Percentiles rank a stretch among this genome's conserved stretches.
Evolutionary conservation across 148 eudicot genomes (phyloP).

Genomic region (Rhododendron henanense): DNA sequence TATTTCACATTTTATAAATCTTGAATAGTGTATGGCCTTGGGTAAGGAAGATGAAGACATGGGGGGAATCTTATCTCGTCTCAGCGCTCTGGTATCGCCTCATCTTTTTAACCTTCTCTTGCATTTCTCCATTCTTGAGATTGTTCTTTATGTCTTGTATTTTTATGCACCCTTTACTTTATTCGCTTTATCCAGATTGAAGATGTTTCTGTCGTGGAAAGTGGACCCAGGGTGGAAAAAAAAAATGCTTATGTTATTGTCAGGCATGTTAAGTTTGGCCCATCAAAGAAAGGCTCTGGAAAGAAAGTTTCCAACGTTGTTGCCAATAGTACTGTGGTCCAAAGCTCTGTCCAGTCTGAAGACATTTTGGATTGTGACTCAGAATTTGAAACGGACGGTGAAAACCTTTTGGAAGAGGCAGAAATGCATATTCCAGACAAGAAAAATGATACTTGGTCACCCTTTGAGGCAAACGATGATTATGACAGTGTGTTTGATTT

Average conservation of each 20-base stretch:
- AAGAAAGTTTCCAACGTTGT: slow-evolving; percentile 34
- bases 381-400: slow-evolving; percentile 24
- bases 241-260: slow-evolving; percentile 51
- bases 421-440: slow-evolving; percentile 8
- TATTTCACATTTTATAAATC: background rate
- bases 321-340: background rate
- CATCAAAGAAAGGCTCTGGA: slow-evolving; percentile 51
- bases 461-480: slow-evolving; percentile 19
- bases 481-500: slow-evolving; percentile 21
- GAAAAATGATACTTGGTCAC: slow-evolving; percentile 21
- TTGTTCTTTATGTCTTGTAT: background rate
- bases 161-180: background rate
- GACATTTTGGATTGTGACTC: slow-evolving; percentile 18
- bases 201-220: slow-evolving; percentile 64
- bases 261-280: slow-evolving; percentile 73
- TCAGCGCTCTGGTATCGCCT: slow-evolving; percentile 45
- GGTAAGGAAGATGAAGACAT: slow-evolving; percentile 43
- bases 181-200: slow-evolving; percentile 43
- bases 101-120: slow-evolving; percentile 2
- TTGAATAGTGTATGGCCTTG: slow-evolving; percentile 49
- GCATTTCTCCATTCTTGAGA: background rate
- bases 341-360: slow-evolving; percentile 1
- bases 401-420: slow-evolving; percentile 13
- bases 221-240: slow-evolving; percentile 51
- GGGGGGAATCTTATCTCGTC: slow-evolving; percentile 39